Evolutionary conservation across 441 rosid genomes (phyloP), one percentile per base, ranked within the genome.

Genomic region (Aquilaria agallochum): DNA sequence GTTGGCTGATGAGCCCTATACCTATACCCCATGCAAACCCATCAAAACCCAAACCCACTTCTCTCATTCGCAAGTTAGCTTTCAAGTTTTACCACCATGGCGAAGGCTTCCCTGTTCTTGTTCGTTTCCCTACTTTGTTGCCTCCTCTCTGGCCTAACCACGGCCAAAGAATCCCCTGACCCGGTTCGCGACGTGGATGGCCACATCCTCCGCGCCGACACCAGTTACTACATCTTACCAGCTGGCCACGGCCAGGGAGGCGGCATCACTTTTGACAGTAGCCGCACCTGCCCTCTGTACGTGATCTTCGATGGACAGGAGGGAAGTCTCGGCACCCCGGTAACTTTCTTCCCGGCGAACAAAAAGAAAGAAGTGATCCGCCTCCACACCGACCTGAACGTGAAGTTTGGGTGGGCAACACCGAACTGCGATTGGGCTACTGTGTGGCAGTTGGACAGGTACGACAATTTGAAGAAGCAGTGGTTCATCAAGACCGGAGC

Each of bases 231-330:
- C 78, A 78, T 84, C 67, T 72, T 87, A 50, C 85, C 90, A 0
- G 77, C 73, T 5, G 0, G 79, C 60, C 81, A 84, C 0, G 90
- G 90, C 20, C 66, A 75, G 12, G 90, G 88, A 1, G 87, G 94
- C 0, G 84, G 90, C 20, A 68, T 78, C 56, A 79, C 81, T 44
- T 73, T 82, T 8, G 77, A 76, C 56, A 49, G 65, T 40, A 74
- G 67, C 32, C 48, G 60, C 12, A 68, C 72, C 64, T 80, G 80
- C 62, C 82, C 85, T 1, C 72, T 78, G 5, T 64, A 56, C 2
- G 86, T 87, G 0, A 74, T 77, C 64, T 88, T 82, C 68, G 88
- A 74, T 3, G 55, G 1, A 4, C 65, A 0, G 0, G 81, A 82
- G 73, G 68, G 72, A 40, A 67, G 83, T 60, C 5, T 51, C 2